Conservation (phyloP, 2,329 filamentous ascomycete genomes). For the Sclerotinia nivalis region DNA sequence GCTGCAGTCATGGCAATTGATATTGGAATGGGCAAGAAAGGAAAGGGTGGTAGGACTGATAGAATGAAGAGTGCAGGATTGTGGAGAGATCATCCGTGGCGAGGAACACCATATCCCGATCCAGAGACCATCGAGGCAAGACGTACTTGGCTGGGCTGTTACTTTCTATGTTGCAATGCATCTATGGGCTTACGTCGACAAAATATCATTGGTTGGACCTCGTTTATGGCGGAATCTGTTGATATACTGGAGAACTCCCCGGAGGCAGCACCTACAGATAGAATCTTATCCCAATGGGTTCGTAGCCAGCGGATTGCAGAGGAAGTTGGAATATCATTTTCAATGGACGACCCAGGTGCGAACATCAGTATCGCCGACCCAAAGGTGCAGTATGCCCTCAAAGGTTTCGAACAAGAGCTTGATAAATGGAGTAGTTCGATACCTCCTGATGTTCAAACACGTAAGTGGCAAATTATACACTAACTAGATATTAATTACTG, state of each 20-base stretch:
- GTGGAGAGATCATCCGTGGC: conserved; percentile 47
- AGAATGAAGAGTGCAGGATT: conserved; percentile 46
- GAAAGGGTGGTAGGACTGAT: conserved; percentile 37
- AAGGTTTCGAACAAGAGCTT: conserved; percentile 55
- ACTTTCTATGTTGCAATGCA: conserved; percentile 45
- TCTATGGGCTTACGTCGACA: conserved; percentile 48
- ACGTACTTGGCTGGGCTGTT: conserved; percentile 42
- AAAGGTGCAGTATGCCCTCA: conserved; percentile 55
- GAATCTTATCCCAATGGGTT: conserved; percentile 46
- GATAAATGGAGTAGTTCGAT: conserved; percentile 49
- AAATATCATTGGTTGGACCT: conserved; percentile 47
- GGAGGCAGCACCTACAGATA: conserved; percentile 46
- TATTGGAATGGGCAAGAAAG: conserved; percentile 42
- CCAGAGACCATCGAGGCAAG: conserved; percentile 41
- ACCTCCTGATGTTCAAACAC: conserved; percentile 42
- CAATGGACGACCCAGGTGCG: conserved; percentile 48
- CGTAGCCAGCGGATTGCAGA: conserved; percentile 53
- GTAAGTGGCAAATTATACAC: conserved; percentile 33
- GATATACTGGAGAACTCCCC: conserved; percentile 46
- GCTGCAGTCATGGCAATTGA: conserved; percentile 51
- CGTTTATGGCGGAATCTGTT: conserved; percentile 49
- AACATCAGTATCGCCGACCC: conserved; percentile 54
- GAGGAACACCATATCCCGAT: conserved; percentile 42
- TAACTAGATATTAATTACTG: not conserved
- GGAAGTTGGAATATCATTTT: conserved; percentile 56